Evolutionary conservation across 352 stramenopile genomes (phyloP).

Genomic region (Phytophthora fragariae): DNA sequence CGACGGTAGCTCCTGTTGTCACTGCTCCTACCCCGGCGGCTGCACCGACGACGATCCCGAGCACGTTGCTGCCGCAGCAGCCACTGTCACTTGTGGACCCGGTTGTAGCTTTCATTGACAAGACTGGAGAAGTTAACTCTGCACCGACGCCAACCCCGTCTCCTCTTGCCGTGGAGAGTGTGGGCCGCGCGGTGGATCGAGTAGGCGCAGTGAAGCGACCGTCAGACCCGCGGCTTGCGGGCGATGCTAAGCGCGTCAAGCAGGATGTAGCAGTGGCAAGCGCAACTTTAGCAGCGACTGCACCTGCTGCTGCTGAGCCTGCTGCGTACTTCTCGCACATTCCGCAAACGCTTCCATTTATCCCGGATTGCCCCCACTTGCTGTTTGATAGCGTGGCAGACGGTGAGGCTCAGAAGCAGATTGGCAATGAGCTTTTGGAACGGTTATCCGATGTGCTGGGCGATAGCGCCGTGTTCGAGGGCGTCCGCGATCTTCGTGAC

Average conservation of each 20-base stretch:
- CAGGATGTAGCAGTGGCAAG: slow-evolving; percentile 17
- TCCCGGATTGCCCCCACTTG: slow-evolving; percentile 63
- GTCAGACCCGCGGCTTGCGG: slow-evolving; percentile 24
- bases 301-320: slow-evolving; percentile 18
- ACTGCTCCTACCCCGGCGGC: background rate
- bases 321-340: slow-evolving; percentile 60
- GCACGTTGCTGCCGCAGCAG: slow-evolving; percentile 32
- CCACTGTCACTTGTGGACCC: slow-evolving; percentile 47
- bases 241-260: slow-evolving; percentile 42
- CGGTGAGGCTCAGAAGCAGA: slow-evolving; percentile 41
- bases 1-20: slow-evolving; percentile 5
- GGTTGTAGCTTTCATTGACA: slow-evolving; percentile 73
- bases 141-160: slow-evolving; percentile 22
- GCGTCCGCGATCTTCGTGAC: slow-evolving; percentile 63
- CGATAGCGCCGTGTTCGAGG: slow-evolving; percentile 74
- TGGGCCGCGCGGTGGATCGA: slow-evolving; percentile 16
- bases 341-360: slow-evolving; percentile 62
- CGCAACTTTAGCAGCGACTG: slow-evolving; percentile 1
- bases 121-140: slow-evolving; percentile 45
- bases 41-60: slow-evolving; percentile 21
- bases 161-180: slow-evolving; percentile 44
- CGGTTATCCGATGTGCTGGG: slow-evolving; percentile 64
- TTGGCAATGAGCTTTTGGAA: slow-evolving; percentile 66
- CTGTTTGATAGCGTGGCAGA: slow-evolving; percentile 66
- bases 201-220: slow-evolving; percentile 27